These are phyloP conservation scores for Ashbya aceris DNA, from an alignment of 1,139 yeast species.

Conservation along the genomic window DNA sequence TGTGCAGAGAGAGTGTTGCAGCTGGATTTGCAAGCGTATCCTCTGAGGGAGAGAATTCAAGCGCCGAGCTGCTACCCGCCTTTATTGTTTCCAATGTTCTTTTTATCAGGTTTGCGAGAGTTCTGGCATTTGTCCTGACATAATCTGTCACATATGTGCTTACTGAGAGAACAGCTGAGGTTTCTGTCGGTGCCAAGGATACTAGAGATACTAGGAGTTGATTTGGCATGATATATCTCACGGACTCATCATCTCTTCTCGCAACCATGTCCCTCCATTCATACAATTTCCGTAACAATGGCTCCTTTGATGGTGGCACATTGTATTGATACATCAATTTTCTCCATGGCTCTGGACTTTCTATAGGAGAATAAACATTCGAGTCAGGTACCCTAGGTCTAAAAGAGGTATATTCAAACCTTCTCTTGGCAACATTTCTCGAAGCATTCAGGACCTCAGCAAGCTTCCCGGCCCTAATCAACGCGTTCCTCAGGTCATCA, in stretches of 20 bases:
- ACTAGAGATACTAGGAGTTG: slow-evolving; percentile 62
- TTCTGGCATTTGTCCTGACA: slow-evolving; percentile 49
- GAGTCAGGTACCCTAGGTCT: slow-evolving; percentile 39
- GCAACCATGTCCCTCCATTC: slow-evolving; percentile 82
- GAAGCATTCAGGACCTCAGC: slow-evolving; percentile 66
- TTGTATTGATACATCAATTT: slow-evolving; percentile 58
- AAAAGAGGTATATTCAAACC: slow-evolving; percentile 67
- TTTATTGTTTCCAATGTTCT: slow-evolving; percentile 17
- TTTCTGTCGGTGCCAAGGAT: slow-evolving; percentile 46
- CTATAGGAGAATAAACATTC: slow-evolving; percentile 40
- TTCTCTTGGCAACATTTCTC: slow-evolving; percentile 67
- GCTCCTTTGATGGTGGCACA: slow-evolving; percentile 46
- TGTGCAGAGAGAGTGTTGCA: slow-evolving; percentile 11
- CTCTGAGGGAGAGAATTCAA: no score
- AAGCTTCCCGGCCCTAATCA: slow-evolving; percentile 44
- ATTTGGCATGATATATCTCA: slow-evolving; percentile 75
- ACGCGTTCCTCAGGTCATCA: slow-evolving; percentile 60
- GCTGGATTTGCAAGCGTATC: not conserved
- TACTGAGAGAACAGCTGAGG: slow-evolving; percentile 46
- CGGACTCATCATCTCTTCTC: slow-evolving; percentile 71
- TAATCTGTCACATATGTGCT: slow-evolving; percentile 44
- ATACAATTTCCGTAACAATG: slow-evolving; percentile 52
- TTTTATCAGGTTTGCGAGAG: slow-evolving; percentile 46
- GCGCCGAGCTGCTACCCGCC: slow-evolving; percentile 4
- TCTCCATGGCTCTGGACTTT: slow-evolving; percentile 48